Percentiles rank a stretch among this genome's conserved stretches.
Conservation (phyloP, 768 basidiomycete species). For the Mycena polygramma region DNA sequence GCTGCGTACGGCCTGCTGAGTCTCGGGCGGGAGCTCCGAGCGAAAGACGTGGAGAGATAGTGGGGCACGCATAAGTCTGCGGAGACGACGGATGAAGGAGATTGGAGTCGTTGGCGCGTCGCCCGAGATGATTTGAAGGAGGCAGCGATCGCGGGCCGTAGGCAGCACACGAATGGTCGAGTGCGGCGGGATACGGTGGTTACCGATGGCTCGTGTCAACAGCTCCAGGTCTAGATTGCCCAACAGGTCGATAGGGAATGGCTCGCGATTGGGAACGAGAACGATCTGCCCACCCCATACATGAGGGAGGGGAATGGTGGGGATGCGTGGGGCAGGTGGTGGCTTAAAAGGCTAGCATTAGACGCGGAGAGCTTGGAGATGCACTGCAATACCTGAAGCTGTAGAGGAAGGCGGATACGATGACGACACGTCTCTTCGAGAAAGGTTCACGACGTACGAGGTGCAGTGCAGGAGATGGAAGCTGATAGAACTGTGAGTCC, state of each 20-base stretch:
- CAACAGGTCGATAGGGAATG: background rate
- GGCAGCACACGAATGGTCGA: background rate
- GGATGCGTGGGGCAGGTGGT: background rate
- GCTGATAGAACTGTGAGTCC: background rate
- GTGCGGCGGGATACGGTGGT: background rate
- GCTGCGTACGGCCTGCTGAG: background rate
- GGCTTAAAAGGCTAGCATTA: background rate
- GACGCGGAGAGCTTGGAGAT: background rate
- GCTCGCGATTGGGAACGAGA: background rate
- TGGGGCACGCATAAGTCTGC: background rate
- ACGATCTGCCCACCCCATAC: background rate
- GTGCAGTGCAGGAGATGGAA: background rate
- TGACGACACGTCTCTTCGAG: background rate
- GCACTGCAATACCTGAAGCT: slow-evolving; percentile 10
- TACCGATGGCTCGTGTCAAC: background rate
- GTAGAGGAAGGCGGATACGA: background rate
- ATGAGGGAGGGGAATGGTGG: background rate
- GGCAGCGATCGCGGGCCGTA: background rate
- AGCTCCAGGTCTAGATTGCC: slow-evolving; percentile 3
- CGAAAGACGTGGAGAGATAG: background rate
- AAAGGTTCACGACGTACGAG: background rate
- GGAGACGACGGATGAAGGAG: background rate
- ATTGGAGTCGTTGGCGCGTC: background rate
- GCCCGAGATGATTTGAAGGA: background rate
- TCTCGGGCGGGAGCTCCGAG: background rate